These are phyloP conservation scores for Leishmania lainsoni DNA, from an alignment of 208 protist genomes.

Conservation along the genomic window DNA sequence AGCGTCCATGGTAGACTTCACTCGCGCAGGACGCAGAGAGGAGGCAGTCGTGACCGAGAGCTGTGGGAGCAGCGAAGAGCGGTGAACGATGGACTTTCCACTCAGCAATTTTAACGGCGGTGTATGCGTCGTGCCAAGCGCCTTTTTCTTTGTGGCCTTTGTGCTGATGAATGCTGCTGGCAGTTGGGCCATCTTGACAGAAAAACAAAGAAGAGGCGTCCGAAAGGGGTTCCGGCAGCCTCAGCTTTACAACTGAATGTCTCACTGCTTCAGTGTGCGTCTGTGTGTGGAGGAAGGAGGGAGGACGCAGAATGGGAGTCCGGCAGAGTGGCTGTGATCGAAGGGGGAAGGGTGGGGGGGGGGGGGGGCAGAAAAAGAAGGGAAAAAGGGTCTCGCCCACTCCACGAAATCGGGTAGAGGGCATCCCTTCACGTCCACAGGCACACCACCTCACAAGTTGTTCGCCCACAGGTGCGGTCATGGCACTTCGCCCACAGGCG, in stretches of 20 bases:
- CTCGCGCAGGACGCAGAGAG: conserved; percentile 10
- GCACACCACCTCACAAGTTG: background rate
- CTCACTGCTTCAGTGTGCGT: background rate
- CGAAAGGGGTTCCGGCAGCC: background rate
- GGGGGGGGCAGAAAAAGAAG: background rate
- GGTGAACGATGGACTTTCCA: background rate
- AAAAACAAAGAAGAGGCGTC: background rate
- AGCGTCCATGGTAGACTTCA: background rate
- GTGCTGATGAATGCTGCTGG: background rate
- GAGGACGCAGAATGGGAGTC: background rate
- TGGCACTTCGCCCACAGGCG: background rate
- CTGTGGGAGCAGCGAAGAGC: background rate
- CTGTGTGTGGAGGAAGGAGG: background rate
- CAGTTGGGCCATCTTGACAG: background rate
- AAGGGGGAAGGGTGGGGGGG: too few relatives aligned
- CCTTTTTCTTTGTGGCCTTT: background rate
- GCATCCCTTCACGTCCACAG: background rate
- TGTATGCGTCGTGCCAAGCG: background rate
- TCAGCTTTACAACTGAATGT: background rate
- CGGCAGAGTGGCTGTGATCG: too few relatives aligned
- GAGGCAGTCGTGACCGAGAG: conserved; percentile 5
- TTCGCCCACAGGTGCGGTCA: background rate
- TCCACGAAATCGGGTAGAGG: background rate
- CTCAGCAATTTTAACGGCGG: background rate
- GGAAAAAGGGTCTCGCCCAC: background rate